These are phyloP conservation scores for Fusarium metavorans DNA, from an alignment of 2,329 filamentous ascomycete species.

Conservation along the genomic window DNA sequence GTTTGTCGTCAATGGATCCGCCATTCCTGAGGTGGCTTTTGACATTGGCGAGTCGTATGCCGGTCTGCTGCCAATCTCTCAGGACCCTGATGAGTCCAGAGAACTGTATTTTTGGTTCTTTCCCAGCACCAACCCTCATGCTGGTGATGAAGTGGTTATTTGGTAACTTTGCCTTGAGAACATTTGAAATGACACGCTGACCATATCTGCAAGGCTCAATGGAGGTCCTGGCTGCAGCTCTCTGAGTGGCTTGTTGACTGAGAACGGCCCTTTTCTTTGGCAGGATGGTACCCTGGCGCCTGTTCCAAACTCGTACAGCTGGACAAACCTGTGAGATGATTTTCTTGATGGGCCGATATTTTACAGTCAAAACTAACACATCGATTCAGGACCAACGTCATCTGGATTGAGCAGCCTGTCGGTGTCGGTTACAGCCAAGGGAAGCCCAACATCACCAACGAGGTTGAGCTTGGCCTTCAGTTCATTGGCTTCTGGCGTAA, in stretches of 20 bases:
- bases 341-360: background rate
- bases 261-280: constrained; percentile 82
- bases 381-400: constrained; percentile 70
- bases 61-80: constrained; percentile 70
- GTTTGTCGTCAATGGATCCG: constrained; percentile 73
- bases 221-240: constrained; percentile 44
- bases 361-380: rapidly evolving
- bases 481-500: constrained; percentile 85
- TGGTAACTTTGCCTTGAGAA: constrained; percentile 52
- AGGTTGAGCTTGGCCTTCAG: constrained; percentile 76
- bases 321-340: constrained; percentile 69
- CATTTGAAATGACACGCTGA: constrained; percentile 9
- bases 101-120: constrained; percentile 78
- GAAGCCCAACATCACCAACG: constrained; percentile 70
- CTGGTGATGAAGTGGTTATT: constrained; percentile 70
- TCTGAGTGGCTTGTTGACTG: constrained; percentile 67
- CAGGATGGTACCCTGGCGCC: constrained; percentile 76
- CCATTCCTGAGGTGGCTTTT: constrained; percentile 76
- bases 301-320: constrained; percentile 76
- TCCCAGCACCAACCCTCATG: constrained; percentile 63
- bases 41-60: constrained; percentile 76
- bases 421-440: constrained; percentile 78
- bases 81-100: constrained; percentile 59
- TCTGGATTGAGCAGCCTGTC: constrained; percentile 79
- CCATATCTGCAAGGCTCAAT: constrained; percentile 68